Conservation (phyloP, 495 filamentous ascomycete genomes). For the Aspergillus conjunctus region DNA sequence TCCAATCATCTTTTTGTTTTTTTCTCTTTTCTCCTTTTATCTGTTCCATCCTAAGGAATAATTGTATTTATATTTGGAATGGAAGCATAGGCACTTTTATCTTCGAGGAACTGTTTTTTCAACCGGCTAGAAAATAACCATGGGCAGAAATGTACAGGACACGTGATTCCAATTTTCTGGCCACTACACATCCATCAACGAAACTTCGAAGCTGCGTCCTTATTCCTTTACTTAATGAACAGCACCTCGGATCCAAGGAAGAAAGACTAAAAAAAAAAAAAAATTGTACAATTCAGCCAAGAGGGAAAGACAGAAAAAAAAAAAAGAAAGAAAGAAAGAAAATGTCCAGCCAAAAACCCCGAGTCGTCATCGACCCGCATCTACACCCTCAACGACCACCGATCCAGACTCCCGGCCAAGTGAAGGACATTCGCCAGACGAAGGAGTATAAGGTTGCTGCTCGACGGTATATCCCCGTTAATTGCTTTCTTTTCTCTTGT, state of each 20-base stretch:
- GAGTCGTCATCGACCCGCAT: constrained; percentile 21
- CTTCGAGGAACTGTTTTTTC: no score
- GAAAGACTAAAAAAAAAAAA: background rate
- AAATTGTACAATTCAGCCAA: background rate
- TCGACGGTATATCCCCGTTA: constrained; percentile 24
- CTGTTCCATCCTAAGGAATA: background rate
- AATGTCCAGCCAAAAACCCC: constrained; percentile 21
- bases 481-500: background rate
- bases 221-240: no score
- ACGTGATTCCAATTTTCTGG: no score
- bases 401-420: background rate
- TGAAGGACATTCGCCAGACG: constrained; percentile 33
- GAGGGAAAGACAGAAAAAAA: constrained; percentile 7
- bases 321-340: background rate
- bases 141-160: no score
- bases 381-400: constrained; percentile 8
- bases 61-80: no score
- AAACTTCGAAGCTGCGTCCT: no score
- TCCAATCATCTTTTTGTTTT: background rate
- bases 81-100: no score
- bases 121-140: no score
- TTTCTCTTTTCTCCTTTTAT: background rate
- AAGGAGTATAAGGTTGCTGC: constrained; percentile 35
- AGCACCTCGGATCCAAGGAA: background rate
- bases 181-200: no score